phyloP scores from a whole-genome alignment of 441 rosid species.

The Erodium trifolium region DNA sequence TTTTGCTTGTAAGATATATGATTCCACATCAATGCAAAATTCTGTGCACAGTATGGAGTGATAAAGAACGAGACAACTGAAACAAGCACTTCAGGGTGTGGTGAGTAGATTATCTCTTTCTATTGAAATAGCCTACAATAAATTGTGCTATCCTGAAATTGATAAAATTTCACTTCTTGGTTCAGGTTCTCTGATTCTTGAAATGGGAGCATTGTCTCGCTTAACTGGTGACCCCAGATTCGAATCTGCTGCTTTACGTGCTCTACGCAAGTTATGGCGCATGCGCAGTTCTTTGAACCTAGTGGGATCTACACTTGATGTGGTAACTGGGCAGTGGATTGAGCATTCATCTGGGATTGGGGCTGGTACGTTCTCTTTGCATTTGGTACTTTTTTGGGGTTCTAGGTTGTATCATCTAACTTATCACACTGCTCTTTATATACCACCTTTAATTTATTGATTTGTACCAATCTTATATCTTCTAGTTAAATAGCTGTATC shows the following conservation, averaged over 20 bases:
- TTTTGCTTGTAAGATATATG: slow-evolving; percentile 31
- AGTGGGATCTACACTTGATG: slow-evolving; percentile 77
- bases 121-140: slow-evolving; percentile 10
- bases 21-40: slow-evolving; percentile 44
- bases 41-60: slow-evolving; percentile 73
- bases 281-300: slow-evolving; percentile 89
- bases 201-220: slow-evolving; percentile 91
- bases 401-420: slow-evolving; percentile 5
- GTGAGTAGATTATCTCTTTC: slow-evolving; percentile 33
- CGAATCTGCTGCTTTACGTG: slow-evolving; percentile 79
- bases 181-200: slow-evolving; percentile 84
- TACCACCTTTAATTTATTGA: neutral
- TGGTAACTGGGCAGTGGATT: slow-evolving; percentile 76
- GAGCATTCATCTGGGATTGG: slow-evolving; percentile 91
- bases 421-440: slow-evolving; percentile 9
- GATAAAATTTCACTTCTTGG: slow-evolving; percentile 19
- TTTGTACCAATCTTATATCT: neutral
- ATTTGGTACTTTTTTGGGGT: slow-evolving; percentile 12
- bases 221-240: slow-evolving; percentile 79
- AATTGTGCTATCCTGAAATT: slow-evolving; percentile 21
- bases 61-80: slow-evolving; percentile 74
- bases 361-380: slow-evolving; percentile 52
- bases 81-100: slow-evolving; percentile 96
- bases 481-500: slow-evolving; percentile 1
- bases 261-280: slow-evolving; percentile 85